A percentile compares a stretch with the other conserved stretches of the same genome.
Conservation (phyloP, 495 filamentous ascomycete genomes). For the Neurospora discreta region DNA sequence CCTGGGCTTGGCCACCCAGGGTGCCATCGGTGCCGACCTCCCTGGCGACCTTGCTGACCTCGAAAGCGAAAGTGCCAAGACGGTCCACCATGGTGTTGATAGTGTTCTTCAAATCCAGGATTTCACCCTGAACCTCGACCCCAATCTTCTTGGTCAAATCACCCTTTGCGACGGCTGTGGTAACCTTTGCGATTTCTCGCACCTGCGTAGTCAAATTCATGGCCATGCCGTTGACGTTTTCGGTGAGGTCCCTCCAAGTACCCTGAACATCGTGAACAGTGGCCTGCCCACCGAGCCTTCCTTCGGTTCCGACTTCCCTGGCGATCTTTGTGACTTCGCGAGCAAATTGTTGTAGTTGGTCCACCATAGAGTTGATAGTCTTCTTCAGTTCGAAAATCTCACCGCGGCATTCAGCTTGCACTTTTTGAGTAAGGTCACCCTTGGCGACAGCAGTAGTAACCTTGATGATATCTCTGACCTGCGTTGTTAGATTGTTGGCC, state of each 20-base stretch:
- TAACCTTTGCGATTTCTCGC: constrained; percentile 96
- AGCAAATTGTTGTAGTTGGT: constrained; percentile 92
- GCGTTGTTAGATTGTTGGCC: constrained; percentile 94
- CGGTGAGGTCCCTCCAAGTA: constrained; percentile 93
- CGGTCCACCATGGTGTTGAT: constrained; percentile 99
- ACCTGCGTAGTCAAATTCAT: constrained; percentile 98
- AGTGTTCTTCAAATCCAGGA: constrained; percentile 87
- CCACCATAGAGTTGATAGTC: constrained; percentile 99
- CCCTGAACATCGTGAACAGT: constrained; percentile 96
- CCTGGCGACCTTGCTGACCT: constrained; percentile 96
- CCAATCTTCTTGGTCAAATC: constrained; percentile 94
- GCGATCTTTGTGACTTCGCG: constrained; percentile 98
- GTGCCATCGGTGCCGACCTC: constrained; percentile 98
- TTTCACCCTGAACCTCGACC: constrained; percentile 93
- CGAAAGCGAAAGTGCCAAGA: constrained; percentile 90
- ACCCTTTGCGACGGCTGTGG: constrained; percentile 88
- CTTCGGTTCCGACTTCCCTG: constrained; percentile 93
- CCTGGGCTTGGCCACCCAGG: constrained; percentile 88
- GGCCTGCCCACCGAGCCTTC: constrained; percentile 88
- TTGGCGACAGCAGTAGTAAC: constrained; percentile 97
- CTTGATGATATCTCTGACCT: constrained; percentile 96
- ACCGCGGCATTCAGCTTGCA: constrained; percentile 91
- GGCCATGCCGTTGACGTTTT: constrained; percentile 98
- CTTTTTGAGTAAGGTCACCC: constrained; percentile 93
- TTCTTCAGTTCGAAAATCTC: constrained; percentile 93